Base-by-base conservation (phyloP, 2,329 filamentous ascomycete species). In the Trichophyton equinum region DNA sequence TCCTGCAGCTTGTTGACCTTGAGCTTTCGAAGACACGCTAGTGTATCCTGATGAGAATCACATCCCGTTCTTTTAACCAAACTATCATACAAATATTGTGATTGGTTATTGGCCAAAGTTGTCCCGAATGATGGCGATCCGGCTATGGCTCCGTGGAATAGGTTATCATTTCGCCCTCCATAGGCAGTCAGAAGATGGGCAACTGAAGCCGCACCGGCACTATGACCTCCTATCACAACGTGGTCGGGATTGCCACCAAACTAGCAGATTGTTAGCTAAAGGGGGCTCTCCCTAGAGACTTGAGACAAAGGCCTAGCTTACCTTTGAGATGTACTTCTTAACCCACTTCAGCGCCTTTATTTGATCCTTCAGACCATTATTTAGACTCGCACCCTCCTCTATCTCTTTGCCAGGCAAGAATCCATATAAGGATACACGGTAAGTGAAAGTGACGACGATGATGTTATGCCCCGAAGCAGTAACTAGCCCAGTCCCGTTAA, bases 391-490 rank as follows among this genome's bases (percentile, higher is more conserved):
- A 3, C 73, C 65, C 64, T 67, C 67, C 36, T 73, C 65, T 0
- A 85, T 72, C 65, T 86, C 80, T 15, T 80, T 74, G 60, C 83
- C 77, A 1, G 82, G 81, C 11, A 91, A 77, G 68, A 91, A 91
- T 0, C 88, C 88, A 65, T 84, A 90, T 0, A 82, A 80, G 0
- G 87, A 87, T 9, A 91, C 86, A 4, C 88, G 84, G 69, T 91
- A 91, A 72, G 90, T 91, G 73, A 89, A 81, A 8, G 79, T 85
- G 1, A 91, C 85, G 0, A 89, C 82, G 0, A 91, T 74, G 27
- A 90, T 85, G 55, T 81, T 77, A 61, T 81, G 74, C 42, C 78
- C 76, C 18, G 82, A 81, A 0, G 83, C 85, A 33, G 77, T 69
- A 30, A 85, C 77, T n/a, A 91, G 72, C 0, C 80, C 82, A 0